Evolutionary conservation across 2,329 filamentous ascomycete species (phyloP), one percentile per base, ranked within the genome.

Genomic region (Aspergillus ochraceoroseus): DNA sequence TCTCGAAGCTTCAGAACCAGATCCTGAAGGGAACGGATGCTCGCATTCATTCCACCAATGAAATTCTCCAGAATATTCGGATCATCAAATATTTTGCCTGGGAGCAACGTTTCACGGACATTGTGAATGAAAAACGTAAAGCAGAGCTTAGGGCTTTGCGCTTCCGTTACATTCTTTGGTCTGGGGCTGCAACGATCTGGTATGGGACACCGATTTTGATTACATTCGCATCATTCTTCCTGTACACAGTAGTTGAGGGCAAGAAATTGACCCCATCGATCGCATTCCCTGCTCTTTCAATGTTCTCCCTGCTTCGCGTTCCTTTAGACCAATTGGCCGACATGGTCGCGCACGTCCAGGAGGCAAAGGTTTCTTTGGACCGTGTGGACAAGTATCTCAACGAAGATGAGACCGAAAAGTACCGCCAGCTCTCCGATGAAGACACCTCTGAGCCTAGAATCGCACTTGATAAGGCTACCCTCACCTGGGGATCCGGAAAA

Each of bases 71-170:
- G 59, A 98, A 96, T 56, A 96, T 98, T 51, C 82, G 92, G 36
- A 95, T 98, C 62, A 96, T 98, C 77, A 98, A 98, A 62, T 98
- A 92, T 65, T 98, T 98, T 62, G 90, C 92, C 0, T 98, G 92
- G 92, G 92, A 98, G 64, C 81, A 88, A 54, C 84, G 90, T 2
- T 98, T 95, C 61, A 79, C 85, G 42, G 77, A 79, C 14, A 80
- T 87, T 39, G 87, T 98, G 22, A 85, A 94, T 46, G 90, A 95
- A 62, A 95, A 95, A 69, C 81, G 92, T 47, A 73, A 74, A 29
- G 72, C 72, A 2, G 92, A 98, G 63, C 74, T 98, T 36, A 80
- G 77, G 54, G 80, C 87, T 20, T 67, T 98, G 39, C 82, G 88
- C 42, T 78, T 77, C 26, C 80, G 90, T 45, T 98, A 94, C 67